A percentile compares a stretch with the other conserved stretches of the same genome.
Evolutionary conservation across 305 asterid genomes (phyloP).

Genomic region (Ilex paraguariensis): DNA sequence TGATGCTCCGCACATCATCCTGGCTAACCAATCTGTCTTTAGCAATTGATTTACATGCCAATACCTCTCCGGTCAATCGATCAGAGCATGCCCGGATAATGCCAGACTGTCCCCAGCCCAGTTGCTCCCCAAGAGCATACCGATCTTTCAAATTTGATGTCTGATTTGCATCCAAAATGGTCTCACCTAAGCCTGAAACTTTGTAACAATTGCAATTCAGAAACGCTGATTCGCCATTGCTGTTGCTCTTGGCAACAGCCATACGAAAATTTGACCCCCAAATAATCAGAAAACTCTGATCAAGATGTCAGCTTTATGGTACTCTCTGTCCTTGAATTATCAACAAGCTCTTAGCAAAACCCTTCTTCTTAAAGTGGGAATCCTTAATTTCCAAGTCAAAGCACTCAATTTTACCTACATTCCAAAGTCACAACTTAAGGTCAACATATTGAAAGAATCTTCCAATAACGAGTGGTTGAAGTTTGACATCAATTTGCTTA

Average conservation of each 20-base stretch:
- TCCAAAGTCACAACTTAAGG: too few relatives aligned
- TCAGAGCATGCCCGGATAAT: background rate
- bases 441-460: too few relatives aligned
- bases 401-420: too few relatives aligned
- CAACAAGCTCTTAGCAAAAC: too few relatives aligned
- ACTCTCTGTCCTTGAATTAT: too few relatives aligned
- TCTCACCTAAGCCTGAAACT: background rate
- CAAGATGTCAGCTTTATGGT: too few relatives aligned
- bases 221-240: background rate
- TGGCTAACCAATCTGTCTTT: background rate
- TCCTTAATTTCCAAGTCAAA: too few relatives aligned
- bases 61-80: background rate
- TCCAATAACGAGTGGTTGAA: too few relatives aligned
- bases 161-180: background rate
- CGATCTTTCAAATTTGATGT: conserved; percentile 1
- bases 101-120: conserved; percentile 2
- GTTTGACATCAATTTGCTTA: too few relatives aligned
- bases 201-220: background rate
- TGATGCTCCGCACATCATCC: background rate
- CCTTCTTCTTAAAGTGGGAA: too few relatives aligned
- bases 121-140: conserved; percentile 1
- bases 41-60: background rate
- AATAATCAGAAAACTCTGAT: too few relatives aligned
- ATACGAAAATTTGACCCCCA: background rate
- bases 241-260: background rate